Evolutionary conservation across 306 rosid species (phyloP).

Genomic region (Quercus cerris): DNA sequence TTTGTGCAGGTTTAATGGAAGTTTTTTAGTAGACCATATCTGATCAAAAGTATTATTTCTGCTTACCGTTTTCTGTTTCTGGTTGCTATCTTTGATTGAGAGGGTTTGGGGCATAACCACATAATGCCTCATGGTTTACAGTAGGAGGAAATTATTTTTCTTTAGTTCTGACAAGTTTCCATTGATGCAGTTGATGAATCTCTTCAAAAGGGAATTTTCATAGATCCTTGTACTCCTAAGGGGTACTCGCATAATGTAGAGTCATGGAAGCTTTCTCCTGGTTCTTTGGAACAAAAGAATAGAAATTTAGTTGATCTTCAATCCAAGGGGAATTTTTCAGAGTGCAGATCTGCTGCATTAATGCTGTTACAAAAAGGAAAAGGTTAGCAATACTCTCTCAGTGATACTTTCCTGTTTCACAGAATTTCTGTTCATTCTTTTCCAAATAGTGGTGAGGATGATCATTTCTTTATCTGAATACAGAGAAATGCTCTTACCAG

Average conservation of each 20-base stretch:
- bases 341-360: constrained; percentile 85
- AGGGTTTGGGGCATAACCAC: not conserved
- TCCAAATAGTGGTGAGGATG: constrained; percentile 9
- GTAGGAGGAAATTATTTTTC: constrained; percentile 27
- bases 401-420: constrained; percentile 13
- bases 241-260: constrained; percentile 59
- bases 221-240: constrained; percentile 87
- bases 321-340: constrained; percentile 79
- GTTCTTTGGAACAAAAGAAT: constrained; percentile 31
- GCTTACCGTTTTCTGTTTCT: not conserved
- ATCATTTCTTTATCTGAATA: constrained; percentile 14
- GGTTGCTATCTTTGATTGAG: not conserved
- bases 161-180: constrained; percentile 1
- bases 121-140: not conserved
- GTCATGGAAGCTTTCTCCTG: constrained; percentile 53
- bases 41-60: not conserved
- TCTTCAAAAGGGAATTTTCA: constrained; percentile 36
- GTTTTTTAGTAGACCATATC: too few relatives aligned
- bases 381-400: constrained; percentile 42
- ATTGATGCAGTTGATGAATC: constrained; percentile 64
- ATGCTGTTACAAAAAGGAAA: constrained; percentile 79
- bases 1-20: too few relatives aligned
- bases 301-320: constrained; percentile 42
- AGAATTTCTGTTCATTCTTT: constrained; percentile 13
- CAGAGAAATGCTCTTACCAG: constrained; percentile 67